phyloP scores from a whole-genome alignment of 2,329 filamentous ascomycete genomes.

The Colletotrichum scovillei region DNA sequence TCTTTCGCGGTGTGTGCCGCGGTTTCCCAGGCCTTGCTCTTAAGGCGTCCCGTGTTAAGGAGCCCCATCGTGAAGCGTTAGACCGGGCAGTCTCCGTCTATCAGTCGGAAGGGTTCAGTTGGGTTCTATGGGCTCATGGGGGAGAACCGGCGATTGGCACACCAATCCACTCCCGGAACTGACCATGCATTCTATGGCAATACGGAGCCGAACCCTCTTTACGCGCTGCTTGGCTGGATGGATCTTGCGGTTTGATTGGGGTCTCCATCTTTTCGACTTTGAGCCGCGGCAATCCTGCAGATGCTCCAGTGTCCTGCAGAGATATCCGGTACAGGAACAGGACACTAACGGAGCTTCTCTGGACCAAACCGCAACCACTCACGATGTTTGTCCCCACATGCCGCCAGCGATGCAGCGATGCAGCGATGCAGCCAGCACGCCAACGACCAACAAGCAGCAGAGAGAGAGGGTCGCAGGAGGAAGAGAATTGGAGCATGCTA shows the following conservation, averaged over 20 bases:
- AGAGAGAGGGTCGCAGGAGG: no score
- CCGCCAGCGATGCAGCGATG: neutral
- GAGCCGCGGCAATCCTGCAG: constrained; percentile 28
- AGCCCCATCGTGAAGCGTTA: constrained; percentile 6
- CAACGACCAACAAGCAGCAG: neutral
- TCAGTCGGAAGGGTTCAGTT: constrained; percentile 26
- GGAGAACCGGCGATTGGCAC: constrained; percentile 19
- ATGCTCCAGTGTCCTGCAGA: constrained; percentile 14
- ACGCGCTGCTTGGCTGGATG: constrained; percentile 21
- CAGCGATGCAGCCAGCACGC: constrained; percentile 6
- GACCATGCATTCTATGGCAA: constrained; percentile 13
- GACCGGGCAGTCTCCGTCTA: constrained; percentile 31
- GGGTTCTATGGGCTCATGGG: neutral
- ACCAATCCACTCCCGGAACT: constrained; percentile 2
- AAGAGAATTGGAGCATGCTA: neutral
- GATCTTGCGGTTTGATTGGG: constrained; percentile 23
- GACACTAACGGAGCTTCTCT: constrained; percentile 7
- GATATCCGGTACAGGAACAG: neutral
- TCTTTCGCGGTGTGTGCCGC: constrained; percentile 3
- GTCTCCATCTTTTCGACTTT: constrained; percentile 24
- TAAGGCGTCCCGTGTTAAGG: constrained; percentile 12
- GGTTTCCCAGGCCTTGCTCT: constrained; percentile 6
- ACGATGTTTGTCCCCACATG: constrained; percentile 2
- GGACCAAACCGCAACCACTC: neutral
- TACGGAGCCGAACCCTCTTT: constrained; percentile 18